Conservation (phyloP, 768 basidiomycete species). For the Boletellus emodensis region DNA sequence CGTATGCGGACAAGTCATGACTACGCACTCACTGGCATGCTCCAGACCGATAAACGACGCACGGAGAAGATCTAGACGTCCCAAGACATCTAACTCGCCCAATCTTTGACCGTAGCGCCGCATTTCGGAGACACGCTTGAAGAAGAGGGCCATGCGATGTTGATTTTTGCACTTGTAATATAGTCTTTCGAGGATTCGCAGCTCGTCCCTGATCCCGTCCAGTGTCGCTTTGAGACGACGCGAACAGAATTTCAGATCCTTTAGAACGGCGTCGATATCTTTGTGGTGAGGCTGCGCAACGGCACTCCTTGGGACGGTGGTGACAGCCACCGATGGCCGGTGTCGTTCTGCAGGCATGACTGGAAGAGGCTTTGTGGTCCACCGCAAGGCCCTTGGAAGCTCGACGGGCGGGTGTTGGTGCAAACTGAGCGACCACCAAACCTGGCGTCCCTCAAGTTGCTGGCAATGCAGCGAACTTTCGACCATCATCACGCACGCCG, state of each 20-base stretch:
- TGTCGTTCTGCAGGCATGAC: constrained; percentile 11
- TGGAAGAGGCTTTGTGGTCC: too few relatives aligned
- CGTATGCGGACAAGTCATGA: background rate
- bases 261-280: constrained; percentile 53
- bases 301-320: constrained; percentile 15
- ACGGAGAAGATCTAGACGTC: constrained; percentile 23
- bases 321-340: constrained; percentile 5
- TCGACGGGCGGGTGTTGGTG: too few relatives aligned
- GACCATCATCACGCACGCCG: too few relatives aligned
- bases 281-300: constrained; percentile 29
- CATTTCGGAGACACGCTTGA: constrained; percentile 58
- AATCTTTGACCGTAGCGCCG: constrained; percentile 39
- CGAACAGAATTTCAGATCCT: constrained; percentile 52
- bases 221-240: constrained; percentile 48
- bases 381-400: too few relatives aligned
- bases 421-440: too few relatives aligned
- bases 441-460: too few relatives aligned
- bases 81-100: constrained; percentile 13
- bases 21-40: constrained; percentile 23
- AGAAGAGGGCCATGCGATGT: constrained; percentile 49
- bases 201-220: constrained; percentile 22
- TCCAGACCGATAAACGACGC: constrained; percentile 28
- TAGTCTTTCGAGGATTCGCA: constrained; percentile 58
- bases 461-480: too few relatives aligned
- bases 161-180: constrained; percentile 83